Evolutionary conservation across 306 rosid genomes (phyloP).

Genomic region (Quercus agrifolia): DNA sequence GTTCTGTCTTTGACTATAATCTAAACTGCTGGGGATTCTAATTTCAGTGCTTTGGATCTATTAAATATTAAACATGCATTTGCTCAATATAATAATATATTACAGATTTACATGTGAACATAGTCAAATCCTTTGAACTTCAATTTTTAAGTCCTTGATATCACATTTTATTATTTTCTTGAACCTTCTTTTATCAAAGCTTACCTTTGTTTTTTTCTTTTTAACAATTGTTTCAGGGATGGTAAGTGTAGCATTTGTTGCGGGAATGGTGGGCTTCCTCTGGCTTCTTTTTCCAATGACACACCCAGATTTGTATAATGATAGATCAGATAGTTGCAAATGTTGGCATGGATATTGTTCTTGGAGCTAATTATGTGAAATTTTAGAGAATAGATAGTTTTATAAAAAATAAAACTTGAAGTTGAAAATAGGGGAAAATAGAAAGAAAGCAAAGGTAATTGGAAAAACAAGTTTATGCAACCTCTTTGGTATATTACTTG

Average conservation of each 20-base stretch:
- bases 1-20: background rate
- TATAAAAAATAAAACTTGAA: background rate
- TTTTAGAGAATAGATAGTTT: background rate
- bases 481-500: background rate
- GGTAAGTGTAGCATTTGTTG: slow-evolving; percentile 51
- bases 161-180: slow-evolving; percentile 11
- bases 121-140: slow-evolving; percentile 14
- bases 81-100: background rate
- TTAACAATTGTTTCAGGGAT: slow-evolving; percentile 42
- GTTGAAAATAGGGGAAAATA: too few relatives aligned
- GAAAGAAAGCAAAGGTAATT: background rate
- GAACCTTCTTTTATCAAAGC: slow-evolving; percentile 12
- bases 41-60: background rate
- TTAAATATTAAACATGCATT: background rate
- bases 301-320: slow-evolving; percentile 65
- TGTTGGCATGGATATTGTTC: slow-evolving; percentile 93
- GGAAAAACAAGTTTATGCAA: background rate
- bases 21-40: slow-evolving; percentile 1
- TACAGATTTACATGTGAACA: background rate
- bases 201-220: background rate
- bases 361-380: slow-evolving; percentile 36
- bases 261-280: slow-evolving; percentile 68
- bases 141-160: background rate
- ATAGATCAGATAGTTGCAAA: slow-evolving; percentile 63
- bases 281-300: slow-evolving; percentile 84